Evolutionary conservation across 2,329 filamentous ascomycete species (phyloP).

Genomic region (Elsinoe necatrix): DNA sequence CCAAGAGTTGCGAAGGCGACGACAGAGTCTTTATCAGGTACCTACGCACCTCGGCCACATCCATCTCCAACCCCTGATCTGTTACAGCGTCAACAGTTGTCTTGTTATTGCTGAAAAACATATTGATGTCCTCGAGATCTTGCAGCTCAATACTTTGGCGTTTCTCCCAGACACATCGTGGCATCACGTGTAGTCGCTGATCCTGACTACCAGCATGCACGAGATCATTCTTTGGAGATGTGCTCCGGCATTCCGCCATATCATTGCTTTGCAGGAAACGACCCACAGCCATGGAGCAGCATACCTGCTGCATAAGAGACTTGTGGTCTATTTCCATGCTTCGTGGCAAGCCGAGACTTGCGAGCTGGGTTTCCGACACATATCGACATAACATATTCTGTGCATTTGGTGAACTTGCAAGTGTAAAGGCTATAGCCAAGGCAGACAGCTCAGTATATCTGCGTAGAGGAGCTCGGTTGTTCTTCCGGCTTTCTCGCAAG

Average conservation of each 20-base stretch:
- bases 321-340: constrained; percentile 40
- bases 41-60: not conserved
- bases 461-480: constrained; percentile 59
- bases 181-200: constrained; percentile 26
- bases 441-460: constrained; percentile 73
- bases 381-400: constrained; percentile 57
- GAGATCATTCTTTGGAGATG: not conserved
- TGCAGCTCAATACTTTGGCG: not conserved
- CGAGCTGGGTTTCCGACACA: constrained; percentile 21
- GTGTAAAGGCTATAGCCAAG: constrained; percentile 65
- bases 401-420: constrained; percentile 68
- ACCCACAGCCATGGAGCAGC: constrained; percentile 24
- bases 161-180: constrained; percentile 15
- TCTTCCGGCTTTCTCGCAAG: constrained; percentile 45
- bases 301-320: constrained; percentile 51
- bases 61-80: not conserved
- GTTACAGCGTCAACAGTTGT: not conserved
- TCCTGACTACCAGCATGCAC: constrained; percentile 24
- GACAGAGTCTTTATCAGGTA: not conserved
- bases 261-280: constrained; percentile 19
- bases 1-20: not conserved
- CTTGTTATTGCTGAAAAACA: not conserved
- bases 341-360: not conserved
- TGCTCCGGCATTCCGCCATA: constrained; percentile 22
- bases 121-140: constrained; percentile 3